A percentile compares a stretch with the other conserved stretches of the same genome.
Conservation (phyloP, 2,329 filamentous ascomycete genomes). For the Penicillium brasilianum region DNA sequence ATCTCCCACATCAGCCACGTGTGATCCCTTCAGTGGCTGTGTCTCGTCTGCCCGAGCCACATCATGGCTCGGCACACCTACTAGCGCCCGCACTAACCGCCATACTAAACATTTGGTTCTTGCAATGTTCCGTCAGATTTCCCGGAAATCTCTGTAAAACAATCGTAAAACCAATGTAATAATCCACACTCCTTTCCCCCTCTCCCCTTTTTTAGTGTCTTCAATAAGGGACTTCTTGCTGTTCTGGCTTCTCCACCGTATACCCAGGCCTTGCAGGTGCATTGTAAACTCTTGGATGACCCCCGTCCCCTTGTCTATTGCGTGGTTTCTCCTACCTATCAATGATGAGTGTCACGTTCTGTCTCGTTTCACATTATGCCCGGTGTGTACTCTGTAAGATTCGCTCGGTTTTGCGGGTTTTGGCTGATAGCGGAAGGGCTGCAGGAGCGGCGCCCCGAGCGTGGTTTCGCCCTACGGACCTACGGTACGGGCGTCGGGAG, state of each 20-base stretch:
- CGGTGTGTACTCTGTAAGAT: neutral
- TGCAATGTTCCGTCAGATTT: neutral
- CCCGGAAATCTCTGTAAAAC: no score
- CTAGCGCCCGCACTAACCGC: slow-evolving; percentile 4
- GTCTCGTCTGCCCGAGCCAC: slow-evolving; percentile 22
- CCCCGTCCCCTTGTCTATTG: neutral
- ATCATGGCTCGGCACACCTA: slow-evolving; percentile 20
- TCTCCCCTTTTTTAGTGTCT: neutral
- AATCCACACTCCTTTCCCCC: no score
- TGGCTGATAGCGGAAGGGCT: neutral
- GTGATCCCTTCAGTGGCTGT: slow-evolving; percentile 31
- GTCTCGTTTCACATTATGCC: no score
- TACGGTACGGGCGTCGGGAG: no score
- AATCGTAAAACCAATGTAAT: no score
- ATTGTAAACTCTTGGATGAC: no score
- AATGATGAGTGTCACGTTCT: neutral
- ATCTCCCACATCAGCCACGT: slow-evolving; percentile 28
- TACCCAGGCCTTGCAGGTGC: no score
- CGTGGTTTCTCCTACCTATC: neutral
- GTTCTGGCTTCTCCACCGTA: neutral
- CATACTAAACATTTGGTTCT: neutral
- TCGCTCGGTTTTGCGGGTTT: neutral
- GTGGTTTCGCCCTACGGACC: neutral
- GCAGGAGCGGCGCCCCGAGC: neutral
- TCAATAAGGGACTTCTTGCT: neutral